Base-by-base conservation (phyloP, 768 basidiomycete species). In the Lactifluus piperatus region DNA sequence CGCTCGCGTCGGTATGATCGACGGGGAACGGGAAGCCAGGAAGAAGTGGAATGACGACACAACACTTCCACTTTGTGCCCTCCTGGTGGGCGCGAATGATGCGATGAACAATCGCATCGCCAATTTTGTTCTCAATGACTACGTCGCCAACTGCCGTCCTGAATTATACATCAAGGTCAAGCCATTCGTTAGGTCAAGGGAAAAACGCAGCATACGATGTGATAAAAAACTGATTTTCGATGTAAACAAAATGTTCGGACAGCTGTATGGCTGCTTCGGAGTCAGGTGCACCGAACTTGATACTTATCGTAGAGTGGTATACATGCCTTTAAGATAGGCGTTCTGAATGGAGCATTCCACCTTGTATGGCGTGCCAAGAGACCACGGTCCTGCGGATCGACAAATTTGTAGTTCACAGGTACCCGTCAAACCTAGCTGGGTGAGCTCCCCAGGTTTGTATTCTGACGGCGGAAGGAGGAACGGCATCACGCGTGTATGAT, bases 391-490 rank as follows among this genome's bases (percentile, higher is more conserved):
- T 13, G 90, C 88, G 16, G 92, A 95, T 26, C 97, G 85, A 70
- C 93, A 95, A 62, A 99, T 92, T 68, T 99, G 97, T 68, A 97
- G 78, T 70, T 99, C 97, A 71, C 94, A 97, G 0, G 95, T 98
- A 8, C 97, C 97, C 1, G 91, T 92, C 41, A 99, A 77, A 34
- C 91, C 88, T 73, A 90, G 76, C 24, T 83, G 77, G 26, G 81
- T 74, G 6, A 99, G 77, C 62, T 98, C 92, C 6, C 80, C 79
- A 16, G 85, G 80, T 63, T 78, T 90, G 71, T 93, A 98, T 67
- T 99, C 97, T 0, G 95, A 84, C 30, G 95, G 89, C 14, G 97
- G 97, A 32, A 97, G 72, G 45, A 98, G 74, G 76, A 95, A 95
- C 5, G 95, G 94, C 91, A 97, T 93, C 26, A 77, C 71, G 55